Conservation (phyloP, 2,329 filamentous ascomycete species). For the Pseudophaeomoniella oleicola region DNA sequence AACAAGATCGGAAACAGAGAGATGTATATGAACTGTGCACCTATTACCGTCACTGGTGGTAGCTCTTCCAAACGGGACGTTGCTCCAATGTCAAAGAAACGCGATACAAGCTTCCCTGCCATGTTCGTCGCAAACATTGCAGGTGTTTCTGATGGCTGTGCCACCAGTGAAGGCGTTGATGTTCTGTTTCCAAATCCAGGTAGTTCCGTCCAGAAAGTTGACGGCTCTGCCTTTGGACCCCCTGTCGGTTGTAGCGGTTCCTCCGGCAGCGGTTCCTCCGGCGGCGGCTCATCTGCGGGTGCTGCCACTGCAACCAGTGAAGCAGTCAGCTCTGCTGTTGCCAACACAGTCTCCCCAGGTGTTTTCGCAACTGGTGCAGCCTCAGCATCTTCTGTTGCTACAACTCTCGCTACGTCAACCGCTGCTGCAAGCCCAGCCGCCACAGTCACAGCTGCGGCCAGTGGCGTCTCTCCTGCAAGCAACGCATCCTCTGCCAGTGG, state of each 20-base stretch:
- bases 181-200: constrained; percentile 58
- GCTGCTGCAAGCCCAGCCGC: constrained; percentile 4
- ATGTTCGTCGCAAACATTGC: constrained; percentile 63
- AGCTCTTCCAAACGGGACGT: constrained; percentile 29
- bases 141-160: constrained; percentile 33
- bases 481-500: constrained; percentile 4
- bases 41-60: constrained; percentile 47
- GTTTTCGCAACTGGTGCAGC: constrained; percentile 5
- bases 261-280: constrained; percentile 15
- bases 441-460: constrained; percentile 1
- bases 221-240: constrained; percentile 19
- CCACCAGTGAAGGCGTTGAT: constrained; percentile 38
- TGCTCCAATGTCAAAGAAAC: constrained; percentile 10
- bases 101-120: constrained; percentile 43
- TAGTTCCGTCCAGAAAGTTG: constrained; percentile 31
- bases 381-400: constrained; percentile 2
- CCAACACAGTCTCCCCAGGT: constrained; percentile 2
- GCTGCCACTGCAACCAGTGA: constrained; percentile 2
- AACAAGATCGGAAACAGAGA: constrained; percentile 87
- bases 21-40: constrained; percentile 95
- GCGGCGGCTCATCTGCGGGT: constrained; percentile 8
- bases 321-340: neutral
- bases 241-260: constrained; percentile 15
- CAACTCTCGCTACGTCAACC: constrained; percentile 3
- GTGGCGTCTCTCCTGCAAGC: constrained; percentile 3